phyloP scores from a whole-genome alignment of 1,284 basidiomycete species.

The Puccinia polysora region DNA sequence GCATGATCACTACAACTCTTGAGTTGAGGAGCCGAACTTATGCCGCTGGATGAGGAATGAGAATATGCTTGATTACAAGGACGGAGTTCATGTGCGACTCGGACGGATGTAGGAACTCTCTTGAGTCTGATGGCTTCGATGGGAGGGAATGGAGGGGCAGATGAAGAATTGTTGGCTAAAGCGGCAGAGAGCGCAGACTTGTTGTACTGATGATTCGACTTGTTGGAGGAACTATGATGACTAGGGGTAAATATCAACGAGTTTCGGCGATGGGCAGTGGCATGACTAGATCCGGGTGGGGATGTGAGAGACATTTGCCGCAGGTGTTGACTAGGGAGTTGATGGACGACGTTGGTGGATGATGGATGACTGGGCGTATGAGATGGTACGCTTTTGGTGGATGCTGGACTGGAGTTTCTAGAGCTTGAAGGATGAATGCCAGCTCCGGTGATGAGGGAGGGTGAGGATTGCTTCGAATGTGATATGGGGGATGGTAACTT shows the following conservation, averaged over 20 bases:
- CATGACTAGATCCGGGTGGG: background rate
- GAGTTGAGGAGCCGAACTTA: slow-evolving; percentile 39
- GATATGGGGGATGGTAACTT: slow-evolving; percentile 14
- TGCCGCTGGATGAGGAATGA: slow-evolving; percentile 23
- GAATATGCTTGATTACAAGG: slow-evolving; percentile 40
- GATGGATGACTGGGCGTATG: background rate
- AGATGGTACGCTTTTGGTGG: slow-evolving; percentile 1
- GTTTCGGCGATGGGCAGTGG: slow-evolving; percentile 26
- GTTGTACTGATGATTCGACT: slow-evolving; percentile 40
- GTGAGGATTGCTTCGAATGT: slow-evolving; percentile 23
- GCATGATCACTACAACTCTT: slow-evolving; percentile 48
- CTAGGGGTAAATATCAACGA: slow-evolving; percentile 39
- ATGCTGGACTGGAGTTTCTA: slow-evolving; percentile 22
- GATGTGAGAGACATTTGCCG: slow-evolving; percentile 30
- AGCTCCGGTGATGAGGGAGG: background rate
- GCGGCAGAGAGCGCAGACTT: slow-evolving; percentile 41
- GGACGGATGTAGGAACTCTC: slow-evolving; percentile 58
- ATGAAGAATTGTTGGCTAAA: slow-evolving; percentile 38
- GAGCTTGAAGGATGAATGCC: slow-evolving; percentile 2
- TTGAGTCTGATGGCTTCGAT: slow-evolving; percentile 57
- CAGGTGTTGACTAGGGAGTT: slow-evolving; percentile 1
- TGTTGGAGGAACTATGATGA: slow-evolving; percentile 27
- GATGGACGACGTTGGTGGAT: background rate
- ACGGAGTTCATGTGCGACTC: slow-evolving; percentile 56
- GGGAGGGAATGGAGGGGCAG: slow-evolving; percentile 44